Conservation (phyloP, 164 flowering plant species). For the Chloranthus sessilifolius region DNA sequence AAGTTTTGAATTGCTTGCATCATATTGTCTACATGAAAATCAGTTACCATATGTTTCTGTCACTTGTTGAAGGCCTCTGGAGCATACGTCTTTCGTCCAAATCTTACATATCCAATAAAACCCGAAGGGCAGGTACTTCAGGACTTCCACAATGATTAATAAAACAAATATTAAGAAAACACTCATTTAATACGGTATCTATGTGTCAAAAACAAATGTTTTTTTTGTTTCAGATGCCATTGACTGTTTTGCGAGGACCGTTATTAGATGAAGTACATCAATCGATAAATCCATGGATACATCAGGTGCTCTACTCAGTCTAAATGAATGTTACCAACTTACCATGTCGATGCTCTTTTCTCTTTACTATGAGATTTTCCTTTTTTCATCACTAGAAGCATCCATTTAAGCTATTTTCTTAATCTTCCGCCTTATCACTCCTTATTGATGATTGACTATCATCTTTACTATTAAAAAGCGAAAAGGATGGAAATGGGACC, state of each 20-base stretch:
- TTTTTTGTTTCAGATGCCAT: slow-evolving; percentile 43
- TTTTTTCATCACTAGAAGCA: too few species aligned
- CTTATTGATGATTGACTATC: too few species aligned
- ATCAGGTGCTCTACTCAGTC: slow-evolving; percentile 48
- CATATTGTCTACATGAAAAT: slow-evolving; percentile 1
- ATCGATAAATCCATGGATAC: slow-evolving; percentile 68
- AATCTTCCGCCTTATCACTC: too few species aligned
- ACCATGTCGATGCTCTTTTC: too few species aligned
- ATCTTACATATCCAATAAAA: slow-evolving; percentile 53
- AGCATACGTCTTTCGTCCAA: slow-evolving; percentile 96
- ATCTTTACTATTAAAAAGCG: too few species aligned
- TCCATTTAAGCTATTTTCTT: too few species aligned
- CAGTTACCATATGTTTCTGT: slow-evolving; percentile 5
- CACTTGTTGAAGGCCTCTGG: slow-evolving; percentile 74
- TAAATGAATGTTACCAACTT: neutral
- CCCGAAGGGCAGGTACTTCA: slow-evolving; percentile 48
- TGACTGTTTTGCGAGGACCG: slow-evolving; percentile 64
- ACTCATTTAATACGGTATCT: too few species aligned
- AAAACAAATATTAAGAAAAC: too few species aligned
- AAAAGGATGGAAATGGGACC: too few species aligned
- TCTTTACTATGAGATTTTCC: too few species aligned
- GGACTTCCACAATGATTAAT: neutral
- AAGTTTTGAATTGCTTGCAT: slow-evolving; percentile 1
- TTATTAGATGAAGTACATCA: slow-evolving; percentile 83
- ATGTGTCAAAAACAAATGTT: neutral